Conservation (phyloP, 352 stramenopile species). For the Phytophthora litchii region DNA sequence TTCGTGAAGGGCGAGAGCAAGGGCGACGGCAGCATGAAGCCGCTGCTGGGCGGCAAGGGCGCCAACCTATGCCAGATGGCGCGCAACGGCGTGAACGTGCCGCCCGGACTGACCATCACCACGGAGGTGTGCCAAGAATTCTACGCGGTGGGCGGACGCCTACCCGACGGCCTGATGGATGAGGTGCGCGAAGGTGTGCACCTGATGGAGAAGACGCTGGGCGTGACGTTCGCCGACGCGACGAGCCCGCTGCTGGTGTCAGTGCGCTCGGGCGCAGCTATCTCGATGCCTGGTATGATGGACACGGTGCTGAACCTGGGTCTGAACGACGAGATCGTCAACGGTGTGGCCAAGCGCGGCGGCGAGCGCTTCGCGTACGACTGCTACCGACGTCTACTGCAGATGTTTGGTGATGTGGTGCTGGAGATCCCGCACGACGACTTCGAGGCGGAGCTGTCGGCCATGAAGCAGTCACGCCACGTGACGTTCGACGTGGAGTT, state of each 20-base stretch:
- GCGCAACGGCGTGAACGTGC: slow-evolving; percentile 35
- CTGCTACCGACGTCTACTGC: slow-evolving; percentile 35
- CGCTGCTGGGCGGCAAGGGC: slow-evolving; percentile 35
- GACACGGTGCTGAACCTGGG: slow-evolving; percentile 37
- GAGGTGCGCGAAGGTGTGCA: slow-evolving; percentile 23
- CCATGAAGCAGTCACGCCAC: slow-evolving; percentile 25
- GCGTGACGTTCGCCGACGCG: slow-evolving; percentile 28
- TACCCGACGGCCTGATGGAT: slow-evolving; percentile 28
- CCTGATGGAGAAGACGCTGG: slow-evolving; percentile 34
- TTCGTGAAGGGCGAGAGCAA: slow-evolving; percentile 36
- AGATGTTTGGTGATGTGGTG: slow-evolving; percentile 35
- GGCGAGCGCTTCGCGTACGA: slow-evolving; percentile 32
- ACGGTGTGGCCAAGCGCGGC: slow-evolving; percentile 28
- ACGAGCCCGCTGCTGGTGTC: slow-evolving; percentile 31
- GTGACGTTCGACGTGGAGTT: slow-evolving; percentile 34
- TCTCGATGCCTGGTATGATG: slow-evolving; percentile 35
- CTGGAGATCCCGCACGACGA: slow-evolving; percentile 33
- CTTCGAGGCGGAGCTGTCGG: slow-evolving; percentile 31
- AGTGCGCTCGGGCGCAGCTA: slow-evolving; percentile 29
- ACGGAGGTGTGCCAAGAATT: slow-evolving; percentile 39
- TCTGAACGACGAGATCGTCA: slow-evolving; percentile 32
- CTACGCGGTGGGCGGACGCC: slow-evolving; percentile 31
- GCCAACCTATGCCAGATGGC: slow-evolving; percentile 38
- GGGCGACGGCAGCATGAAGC: slow-evolving; percentile 35
- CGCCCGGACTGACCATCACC: slow-evolving; percentile 32